Base-by-base conservation (phyloP, 2,329 filamentous ascomycete species). In the Fusarium burgessii region DNA sequence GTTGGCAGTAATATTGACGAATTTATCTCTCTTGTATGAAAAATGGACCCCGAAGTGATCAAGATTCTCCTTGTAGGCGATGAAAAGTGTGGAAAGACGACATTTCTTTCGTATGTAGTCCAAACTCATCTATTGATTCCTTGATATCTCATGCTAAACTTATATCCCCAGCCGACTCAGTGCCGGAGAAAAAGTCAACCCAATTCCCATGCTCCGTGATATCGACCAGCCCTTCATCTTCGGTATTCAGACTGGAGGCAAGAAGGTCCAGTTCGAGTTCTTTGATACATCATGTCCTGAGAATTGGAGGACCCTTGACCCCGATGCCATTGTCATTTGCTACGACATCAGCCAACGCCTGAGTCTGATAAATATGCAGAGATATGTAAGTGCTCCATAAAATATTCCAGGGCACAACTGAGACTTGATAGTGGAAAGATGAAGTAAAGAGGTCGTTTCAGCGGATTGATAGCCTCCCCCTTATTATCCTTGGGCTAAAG, bases 181-280 rank as follows among this genome's bases (percentile, higher is more conserved):
- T 74, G 79, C 80, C 8, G 82, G 82, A 40, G 81, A 84, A 58
- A 77, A 81, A 20, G 78, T 76, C 46, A 82, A 78, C 36, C 80
- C 82, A 10, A 82, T 88, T 33, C 80, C 81, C n/a, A 77, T 88
- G 18, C 83, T 90, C 62, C 83, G 84, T 64, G 88, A 91, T 77
- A 82, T 84, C 61, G 84, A 91, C 73, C 89, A 91, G 78, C 89
- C 89, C 0, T 90, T 87, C 74, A 78, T 87, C 41, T 89, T 90
- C 73, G 85, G 89, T 61, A 80, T 89, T 70, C 84, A 81, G 47
- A 76, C 81, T 15, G 78, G 80, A 12, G 56, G 55, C 11, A 72
- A 68, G n/a, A 73, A 68, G 15, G 88, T 87, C 74, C 83, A 86
- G 29, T 82, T 91, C 68, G 86, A 89, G 74, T 89, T 90, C 73